Conservation (phyloP, 768 basidiomycete species). For the Tulasnella sp. region DNA sequence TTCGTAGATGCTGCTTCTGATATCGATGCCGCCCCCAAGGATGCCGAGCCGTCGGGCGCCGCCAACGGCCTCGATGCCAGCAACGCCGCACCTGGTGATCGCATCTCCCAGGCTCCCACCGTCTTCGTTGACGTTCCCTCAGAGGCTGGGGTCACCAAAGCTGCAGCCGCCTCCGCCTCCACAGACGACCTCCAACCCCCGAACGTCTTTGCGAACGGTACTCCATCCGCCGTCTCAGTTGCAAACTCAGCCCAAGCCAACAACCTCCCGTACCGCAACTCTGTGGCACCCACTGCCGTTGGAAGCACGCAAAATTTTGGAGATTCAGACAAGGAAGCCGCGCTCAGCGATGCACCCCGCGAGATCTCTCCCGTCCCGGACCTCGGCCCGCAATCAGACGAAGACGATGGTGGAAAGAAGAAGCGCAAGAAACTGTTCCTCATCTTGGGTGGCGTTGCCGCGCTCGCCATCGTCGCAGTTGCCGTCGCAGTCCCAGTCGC, state of each 20-base stretch:
- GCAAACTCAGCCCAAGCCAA: not conserved
- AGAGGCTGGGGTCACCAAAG: too few species aligned
- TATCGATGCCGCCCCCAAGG: too few species aligned
- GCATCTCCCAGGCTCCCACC: too few species aligned
- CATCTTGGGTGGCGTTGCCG: conserved; percentile 8
- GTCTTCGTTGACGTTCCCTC: too few species aligned
- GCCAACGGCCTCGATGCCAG: too few species aligned
- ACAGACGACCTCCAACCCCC: not conserved
- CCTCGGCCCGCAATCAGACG: not conserved
- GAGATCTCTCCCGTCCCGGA: not conserved
- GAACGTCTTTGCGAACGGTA: not conserved
- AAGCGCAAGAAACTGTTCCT: not conserved
- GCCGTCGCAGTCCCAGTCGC: conserved; percentile 61
- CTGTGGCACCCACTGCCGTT: not conserved
- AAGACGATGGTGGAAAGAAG: not conserved
- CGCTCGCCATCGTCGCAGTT: conserved; percentile 38
- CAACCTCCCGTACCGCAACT: not conserved
- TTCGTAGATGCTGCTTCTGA: not conserved
- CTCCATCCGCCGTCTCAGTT: not conserved
- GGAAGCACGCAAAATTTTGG: not conserved
- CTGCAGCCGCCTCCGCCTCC: too few species aligned
- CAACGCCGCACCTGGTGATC: too few species aligned
- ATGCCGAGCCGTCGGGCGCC: not conserved
- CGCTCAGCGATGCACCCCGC: not conserved
- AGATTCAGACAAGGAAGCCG: not conserved